phyloP scores from a whole-genome alignment of 108 stramenopile species.

The Pelagomonas calceolata region DNA sequence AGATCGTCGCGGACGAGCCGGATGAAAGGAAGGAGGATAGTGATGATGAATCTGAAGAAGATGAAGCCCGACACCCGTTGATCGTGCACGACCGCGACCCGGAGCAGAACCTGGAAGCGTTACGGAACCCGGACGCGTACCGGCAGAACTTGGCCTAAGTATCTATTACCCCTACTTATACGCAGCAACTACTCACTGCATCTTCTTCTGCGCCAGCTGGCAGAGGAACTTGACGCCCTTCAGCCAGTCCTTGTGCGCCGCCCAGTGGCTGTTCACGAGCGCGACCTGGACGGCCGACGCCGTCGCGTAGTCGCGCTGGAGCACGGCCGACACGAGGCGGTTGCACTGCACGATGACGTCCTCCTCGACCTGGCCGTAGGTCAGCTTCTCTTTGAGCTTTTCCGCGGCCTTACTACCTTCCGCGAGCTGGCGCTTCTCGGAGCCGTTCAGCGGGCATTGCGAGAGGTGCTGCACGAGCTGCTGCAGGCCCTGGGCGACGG shows the following conservation, averaged over 20 bases:
- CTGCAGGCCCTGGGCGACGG: slow-evolving; percentile 50
- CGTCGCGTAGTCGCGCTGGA: slow-evolving; percentile 43
- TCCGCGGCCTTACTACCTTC: slow-evolving; percentile 66
- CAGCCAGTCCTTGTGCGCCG: slow-evolving; percentile 87
- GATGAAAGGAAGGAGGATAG: slow-evolving; percentile 13
- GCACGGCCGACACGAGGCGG: slow-evolving; percentile 36
- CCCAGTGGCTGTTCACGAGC: slow-evolving; percentile 71
- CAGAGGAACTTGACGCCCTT: slow-evolving; percentile 82
- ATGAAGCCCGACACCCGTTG: no score
- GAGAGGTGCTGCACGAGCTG: slow-evolving; percentile 36
- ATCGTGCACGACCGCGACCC: no score
- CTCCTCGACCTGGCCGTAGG: slow-evolving; percentile 46
- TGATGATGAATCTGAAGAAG: no score
- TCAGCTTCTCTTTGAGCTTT: slow-evolving; percentile 55
- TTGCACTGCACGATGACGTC: slow-evolving; percentile 45
- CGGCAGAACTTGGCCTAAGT: no score
- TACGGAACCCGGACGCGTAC: no score
- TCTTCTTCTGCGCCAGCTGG: slow-evolving; percentile 67
- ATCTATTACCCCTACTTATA: no score
- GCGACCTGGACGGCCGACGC: slow-evolving; percentile 55
- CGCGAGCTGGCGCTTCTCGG: slow-evolving; percentile 57
- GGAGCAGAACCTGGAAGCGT: no score
- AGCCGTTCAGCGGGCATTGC: slow-evolving; percentile 24
- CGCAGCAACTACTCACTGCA: no score
- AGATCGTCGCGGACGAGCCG: slow-evolving; percentile 28